Evolutionary conservation across 768 basidiomycete genomes (phyloP).

Genomic region (Clitopilus hobsonii): DNA sequence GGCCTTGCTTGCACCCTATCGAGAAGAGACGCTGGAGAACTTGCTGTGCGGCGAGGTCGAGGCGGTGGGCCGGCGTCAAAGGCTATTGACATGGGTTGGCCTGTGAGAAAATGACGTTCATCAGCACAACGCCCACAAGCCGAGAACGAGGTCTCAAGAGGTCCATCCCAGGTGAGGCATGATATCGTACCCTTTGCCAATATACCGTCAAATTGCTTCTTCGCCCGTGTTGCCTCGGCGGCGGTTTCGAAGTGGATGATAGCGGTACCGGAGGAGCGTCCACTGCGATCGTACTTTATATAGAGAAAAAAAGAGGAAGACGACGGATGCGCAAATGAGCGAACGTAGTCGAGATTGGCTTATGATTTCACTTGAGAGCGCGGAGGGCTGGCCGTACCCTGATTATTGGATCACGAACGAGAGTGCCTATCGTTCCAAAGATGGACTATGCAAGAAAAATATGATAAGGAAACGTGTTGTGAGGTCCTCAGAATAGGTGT

Average conservation of each 20-base stretch:
- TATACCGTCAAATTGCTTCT: conserved; percentile 81
- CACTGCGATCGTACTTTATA: conserved; percentile 91
- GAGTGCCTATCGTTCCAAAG: conserved; percentile 89
- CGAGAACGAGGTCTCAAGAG: conserved; percentile 3
- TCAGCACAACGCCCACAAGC: conserved; percentile 4
- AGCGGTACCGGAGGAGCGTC: conserved; percentile 84
- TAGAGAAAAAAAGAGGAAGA: conserved; percentile 17
- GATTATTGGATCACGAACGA: conserved; percentile 88
- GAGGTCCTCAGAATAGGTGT: not conserved
- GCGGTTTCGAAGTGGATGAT: conserved; percentile 75
- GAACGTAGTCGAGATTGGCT: conserved; percentile 44
- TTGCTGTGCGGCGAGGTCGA: conserved; percentile 43
- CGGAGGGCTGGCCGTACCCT: conserved; percentile 83
- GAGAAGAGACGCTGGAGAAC: conserved; percentile 57
- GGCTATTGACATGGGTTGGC: conserved; percentile 72
- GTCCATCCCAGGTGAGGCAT: too few relatives aligned
- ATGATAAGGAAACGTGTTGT: not conserved
- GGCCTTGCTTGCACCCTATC: conserved; percentile 55
- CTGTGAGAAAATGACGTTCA: conserved; percentile 28
- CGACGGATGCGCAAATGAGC: conserved; percentile 26
- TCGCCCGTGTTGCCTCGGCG: conserved; percentile 76
- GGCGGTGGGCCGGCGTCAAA: conserved; percentile 50
- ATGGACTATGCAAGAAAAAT: conserved; percentile 51
- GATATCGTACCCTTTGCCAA: conserved; percentile 72
- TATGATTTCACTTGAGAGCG: conserved; percentile 51